These are phyloP conservation scores for Chamaecyparis obtusa DNA, from an alignment of 75 land plant genomes.

Conservation along the genomic window DNA sequence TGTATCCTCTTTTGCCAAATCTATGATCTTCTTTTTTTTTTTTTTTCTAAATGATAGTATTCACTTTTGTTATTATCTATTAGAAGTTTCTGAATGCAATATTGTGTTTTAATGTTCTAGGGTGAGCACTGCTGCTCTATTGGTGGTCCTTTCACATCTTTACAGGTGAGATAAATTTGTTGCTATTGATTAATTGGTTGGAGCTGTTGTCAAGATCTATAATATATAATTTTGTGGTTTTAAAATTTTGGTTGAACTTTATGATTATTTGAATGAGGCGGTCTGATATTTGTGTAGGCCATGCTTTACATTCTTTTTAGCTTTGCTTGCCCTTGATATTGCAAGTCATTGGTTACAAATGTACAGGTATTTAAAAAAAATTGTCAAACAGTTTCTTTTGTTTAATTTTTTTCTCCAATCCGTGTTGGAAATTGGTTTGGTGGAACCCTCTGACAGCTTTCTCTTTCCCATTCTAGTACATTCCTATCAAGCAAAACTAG, in stretches of 20 bases:
- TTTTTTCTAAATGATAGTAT: not conserved
- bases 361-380: slow-evolving; percentile 71
- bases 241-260: not conserved
- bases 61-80: not conserved
- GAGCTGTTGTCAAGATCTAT: not conserved
- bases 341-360: slow-evolving; percentile 98
- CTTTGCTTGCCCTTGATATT: slow-evolving; percentile 88
- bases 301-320: slow-evolving; percentile 64
- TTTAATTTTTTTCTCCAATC: not conserved
- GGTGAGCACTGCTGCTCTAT: slow-evolving; percentile 96
- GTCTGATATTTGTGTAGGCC: slow-evolving; percentile 43
- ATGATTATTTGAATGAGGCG: not conserved
- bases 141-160: slow-evolving; percentile 85
- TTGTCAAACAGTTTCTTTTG: not conserved
- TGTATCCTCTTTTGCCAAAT: too few species aligned
- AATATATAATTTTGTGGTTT: not conserved
- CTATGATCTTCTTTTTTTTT: too few species aligned
- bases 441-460: not conserved
- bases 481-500: slow-evolving; percentile 88
- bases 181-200: not conserved
- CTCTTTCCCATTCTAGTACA: slow-evolving; percentile 50
- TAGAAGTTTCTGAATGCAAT: not conserved
- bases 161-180: slow-evolving; percentile 53
- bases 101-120: slow-evolving; percentile 32
- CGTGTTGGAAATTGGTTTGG: not conserved